Base-by-base conservation (phyloP, 331 rosid genomes). In the Stylosanthes scabra region DNA sequence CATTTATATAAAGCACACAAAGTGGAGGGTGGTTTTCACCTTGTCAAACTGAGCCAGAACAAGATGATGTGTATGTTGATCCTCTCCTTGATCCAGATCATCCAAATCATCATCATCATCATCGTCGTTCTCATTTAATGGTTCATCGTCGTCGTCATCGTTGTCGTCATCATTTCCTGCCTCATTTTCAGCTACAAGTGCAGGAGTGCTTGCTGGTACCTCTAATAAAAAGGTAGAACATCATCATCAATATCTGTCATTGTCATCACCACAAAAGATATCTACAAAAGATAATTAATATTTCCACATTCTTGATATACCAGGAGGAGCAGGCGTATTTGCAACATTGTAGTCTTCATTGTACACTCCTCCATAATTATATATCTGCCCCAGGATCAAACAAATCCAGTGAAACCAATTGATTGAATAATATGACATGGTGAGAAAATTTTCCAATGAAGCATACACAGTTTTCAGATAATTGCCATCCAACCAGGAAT, bases 21-120 rank as follows among this genome's bases (percentile, higher is more conserved):
- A 31, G 66, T 29, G 59, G 59, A 59, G 13, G 66, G 50, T 39
- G 47, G 68, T 71, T 66, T 4, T 74, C 29, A 91, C 99, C 93
- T 95, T 95, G 76, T 95, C 99, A 86, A 92, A 92, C 87, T 95
- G 99, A 41, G 98, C 99, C 92, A 95, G 75, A 79, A 95, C 99
- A 68, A 95, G 85, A 87, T 88, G 97, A 9, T 88, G 90, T 27
- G 99, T 88, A 78, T 89, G 82, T 66, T 87, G 88, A 40, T 92
- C 98, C 71, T 95, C 99, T 45, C 88, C 99, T 59, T 87, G 87
- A 54, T 95, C 98, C 80, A 86, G 81, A 77, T 95, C 99, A 83
- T 92, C 99, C 84, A 88, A 78, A 49, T 95, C 99, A 80, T 95
- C 98, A 2, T 94, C 98, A 2, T 94, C 39, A 34, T 34, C 39